Conservation (phyloP, 2,329 filamentous ascomycete genomes). For the Botrytis tulipae region DNA sequence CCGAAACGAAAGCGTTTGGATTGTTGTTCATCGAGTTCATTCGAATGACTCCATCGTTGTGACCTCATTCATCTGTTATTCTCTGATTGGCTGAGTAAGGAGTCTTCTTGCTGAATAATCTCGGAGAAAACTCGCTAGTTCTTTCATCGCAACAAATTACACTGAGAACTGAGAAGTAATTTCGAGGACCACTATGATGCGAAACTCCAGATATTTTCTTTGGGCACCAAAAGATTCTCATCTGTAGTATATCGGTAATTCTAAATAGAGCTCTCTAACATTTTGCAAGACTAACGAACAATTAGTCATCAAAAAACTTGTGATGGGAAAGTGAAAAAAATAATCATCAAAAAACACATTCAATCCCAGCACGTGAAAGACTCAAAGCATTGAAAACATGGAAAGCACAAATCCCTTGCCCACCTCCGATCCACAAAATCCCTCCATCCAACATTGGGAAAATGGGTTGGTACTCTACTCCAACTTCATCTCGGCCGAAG, state of each 20-base stretch:
- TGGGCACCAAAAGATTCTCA: not conserved
- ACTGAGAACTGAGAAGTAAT: not conserved
- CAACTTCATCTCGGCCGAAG: not conserved
- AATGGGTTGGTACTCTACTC: conserved; percentile 1
- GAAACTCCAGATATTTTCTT: not conserved
- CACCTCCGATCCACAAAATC: not conserved
- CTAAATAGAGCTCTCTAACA: not conserved
- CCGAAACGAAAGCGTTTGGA: not conserved
- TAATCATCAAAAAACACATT: not conserved
- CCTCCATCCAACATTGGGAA: conserved; percentile 2
- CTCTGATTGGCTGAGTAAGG: not conserved
- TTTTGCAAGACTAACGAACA: not conserved
- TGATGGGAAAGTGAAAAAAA: not conserved
- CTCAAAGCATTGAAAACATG: not conserved
- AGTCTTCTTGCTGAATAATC: not conserved
- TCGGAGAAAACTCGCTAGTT: not conserved
- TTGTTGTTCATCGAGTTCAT: not conserved
- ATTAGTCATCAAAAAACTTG: not conserved
- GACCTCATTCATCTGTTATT: not conserved
- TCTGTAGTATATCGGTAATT: not conserved
- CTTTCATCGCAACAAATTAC: not conserved
- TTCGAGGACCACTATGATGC: not conserved
- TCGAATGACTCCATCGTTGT: not conserved
- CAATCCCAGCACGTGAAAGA: not conserved
- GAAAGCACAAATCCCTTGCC: not conserved